phyloP scores from a whole-genome alignment of 2,329 filamentous ascomycete genomes.

The Sporothrix mexicana region DNA sequence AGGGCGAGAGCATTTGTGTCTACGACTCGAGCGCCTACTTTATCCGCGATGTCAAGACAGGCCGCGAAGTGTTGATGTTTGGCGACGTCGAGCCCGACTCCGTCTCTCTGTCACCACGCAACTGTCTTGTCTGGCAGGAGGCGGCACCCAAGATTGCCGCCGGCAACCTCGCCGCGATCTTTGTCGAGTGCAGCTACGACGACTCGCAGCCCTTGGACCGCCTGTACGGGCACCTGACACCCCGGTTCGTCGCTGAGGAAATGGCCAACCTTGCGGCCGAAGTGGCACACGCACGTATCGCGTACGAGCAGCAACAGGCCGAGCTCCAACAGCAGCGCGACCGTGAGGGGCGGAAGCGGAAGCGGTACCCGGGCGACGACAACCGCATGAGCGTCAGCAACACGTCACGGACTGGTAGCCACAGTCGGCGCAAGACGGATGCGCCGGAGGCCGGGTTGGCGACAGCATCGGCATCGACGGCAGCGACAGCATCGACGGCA shows the following conservation, averaged over 20 bases:
- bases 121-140: conserved; percentile 82
- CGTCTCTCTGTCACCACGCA: conserved; percentile 80
- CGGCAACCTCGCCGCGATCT: conserved; percentile 77
- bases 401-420: conserved; percentile 28
- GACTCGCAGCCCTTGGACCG: conserved; percentile 77
- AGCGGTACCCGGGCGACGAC: conserved; percentile 56
- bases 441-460: conserved; percentile 28
- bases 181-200: conserved; percentile 95
- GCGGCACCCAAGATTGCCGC: conserved; percentile 82
- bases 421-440: conserved; percentile 35
- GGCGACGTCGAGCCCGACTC: conserved; percentile 95
- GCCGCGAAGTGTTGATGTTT: conserved; percentile 86
- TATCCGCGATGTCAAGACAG: conserved; percentile 74
- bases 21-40: conserved; percentile 94
- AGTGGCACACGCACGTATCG: conserved; percentile 62
- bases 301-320: conserved; percentile 28
- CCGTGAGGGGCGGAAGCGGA: conserved; percentile 64
- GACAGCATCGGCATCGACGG: conserved; percentile 5
- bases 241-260: conserved; percentile 81
- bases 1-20: conserved; percentile 65
- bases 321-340: conserved; percentile 21
- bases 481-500: not conserved
- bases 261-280: conserved; percentile 72
- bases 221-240: conserved; percentile 88
- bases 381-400: conserved; percentile 37